These are phyloP conservation scores for Nemophila menziesii DNA, from an alignment of 257 asterid genomes.

Conservation along the genomic window DNA sequence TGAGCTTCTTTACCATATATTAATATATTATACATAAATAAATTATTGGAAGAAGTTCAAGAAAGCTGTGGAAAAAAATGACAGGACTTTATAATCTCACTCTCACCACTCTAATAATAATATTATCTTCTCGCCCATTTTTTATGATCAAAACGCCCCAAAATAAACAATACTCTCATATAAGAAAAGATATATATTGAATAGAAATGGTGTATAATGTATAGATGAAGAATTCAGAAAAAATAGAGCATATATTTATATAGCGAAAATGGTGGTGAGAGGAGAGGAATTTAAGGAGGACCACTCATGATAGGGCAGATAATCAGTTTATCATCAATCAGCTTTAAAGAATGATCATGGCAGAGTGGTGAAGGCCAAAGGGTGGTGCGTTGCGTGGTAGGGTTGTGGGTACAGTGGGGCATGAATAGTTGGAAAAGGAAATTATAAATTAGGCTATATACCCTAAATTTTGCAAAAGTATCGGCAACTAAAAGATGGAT, in stretches of 20 bases:
- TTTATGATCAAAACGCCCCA: not conserved
- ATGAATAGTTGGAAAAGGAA: not conserved
- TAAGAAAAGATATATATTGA: no score
- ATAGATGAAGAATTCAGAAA: not conserved
- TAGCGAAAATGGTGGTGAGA: not conserved
- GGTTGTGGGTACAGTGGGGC: not conserved
- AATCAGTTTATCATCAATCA: not conserved
- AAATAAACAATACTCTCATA: not conserved
- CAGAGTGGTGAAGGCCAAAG: not conserved
- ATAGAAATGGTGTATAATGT: not conserved
- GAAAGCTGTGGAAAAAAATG: constrained; percentile 71
- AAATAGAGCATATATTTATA: not conserved
- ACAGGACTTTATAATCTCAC: constrained; percentile 13
- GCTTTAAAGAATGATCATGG: constrained; percentile 1
- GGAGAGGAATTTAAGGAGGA: not conserved
- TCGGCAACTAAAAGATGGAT: no score
- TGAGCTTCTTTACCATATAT: constrained; percentile 1
- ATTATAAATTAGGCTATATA: no score
- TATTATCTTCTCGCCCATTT: not conserved
- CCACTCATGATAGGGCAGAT: not conserved
- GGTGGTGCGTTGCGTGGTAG: not conserved
- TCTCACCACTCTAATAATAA: not conserved
- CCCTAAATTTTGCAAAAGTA: no score
- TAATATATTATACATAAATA: no score
- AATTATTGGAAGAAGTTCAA: constrained; percentile 33